Base-by-base conservation (phyloP, 345 rosid species). In the Moricandia moricandioides region DNA sequence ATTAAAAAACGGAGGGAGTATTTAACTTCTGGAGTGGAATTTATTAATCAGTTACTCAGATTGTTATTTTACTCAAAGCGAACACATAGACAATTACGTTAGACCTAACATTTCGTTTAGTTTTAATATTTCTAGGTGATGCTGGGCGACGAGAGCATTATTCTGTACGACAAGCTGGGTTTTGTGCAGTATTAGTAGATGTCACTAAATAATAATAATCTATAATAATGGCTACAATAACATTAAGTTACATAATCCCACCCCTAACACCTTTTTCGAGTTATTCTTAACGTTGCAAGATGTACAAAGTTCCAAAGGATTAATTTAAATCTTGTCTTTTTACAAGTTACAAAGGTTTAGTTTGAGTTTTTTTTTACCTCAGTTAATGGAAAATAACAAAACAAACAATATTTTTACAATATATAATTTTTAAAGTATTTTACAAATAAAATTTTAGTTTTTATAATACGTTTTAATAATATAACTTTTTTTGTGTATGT, bases 161-260 rank as follows among this genome's bases (percentile, higher is more conserved):
- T 58, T 75, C 61, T 69, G 43, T 52, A 75, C 73, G 45, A 75
- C 79, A 62, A 18, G 34, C 1, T n/a, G n/a, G 17, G 6, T 24
- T 37, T 51, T 75, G 69, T 68, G 74, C 70, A 62, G 51, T 31
- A 16, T 74, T 64, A 39, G 39, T 63, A 56, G 65, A 76, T 63
- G 70, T 70, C 80, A 69, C 80, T 30, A 69, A 21, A 39, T 47
- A 47, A 55, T 30, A 54, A 52, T 61, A 51, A 4, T 21, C 14
- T 21, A 60, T 66, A 14, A 21, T 67, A 60, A n/a, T 49, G 60
- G 39, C 33, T 47, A 58, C 67, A 75, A 18, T 67, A 54, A 54
- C 11, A 18, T 17, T 63, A 37, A 63, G n/a, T 27, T 47, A 27
- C 39, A 14, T 45, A 45, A 4, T 27, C 14, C 24, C 35, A 59